Base-by-base conservation (phyloP, 139 green algal species). In the Nannochloris sp. region DNA sequence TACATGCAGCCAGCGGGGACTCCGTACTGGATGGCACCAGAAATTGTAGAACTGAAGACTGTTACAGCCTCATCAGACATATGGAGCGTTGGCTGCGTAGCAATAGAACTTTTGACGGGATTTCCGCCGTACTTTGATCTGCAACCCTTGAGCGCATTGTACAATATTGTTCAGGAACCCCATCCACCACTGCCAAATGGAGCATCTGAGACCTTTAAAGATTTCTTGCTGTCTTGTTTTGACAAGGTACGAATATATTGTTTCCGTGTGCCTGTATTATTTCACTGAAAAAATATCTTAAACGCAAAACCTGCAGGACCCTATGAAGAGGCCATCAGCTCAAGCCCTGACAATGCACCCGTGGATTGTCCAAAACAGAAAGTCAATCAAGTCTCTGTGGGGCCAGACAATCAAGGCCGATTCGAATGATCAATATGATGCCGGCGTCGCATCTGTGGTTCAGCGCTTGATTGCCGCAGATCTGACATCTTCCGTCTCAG, bases 11-110 rank as follows among this genome's bases (percentile, higher is more conserved):
- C 66, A 11, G 92, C 92, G 16, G 92, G 92, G 19, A 94, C 91
- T 7, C 91, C 92, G 3, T 98, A 96, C 75, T 96, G 90, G 90
- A 95, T 96, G 88, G 90, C 90, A 4, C 90, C 90, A 31, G 88
- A 97, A 80, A 90, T 97, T 29, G 94, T 97, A 56, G 89, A 96
- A 78, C 89, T 97, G 85, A 91, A 86, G 5, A 79, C 84, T 44
- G 84, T 95, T 15, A 93, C 80, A 4, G 64, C 88, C 3, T 85
- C 87, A 8, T 83, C 78, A 10, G 92, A 98, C 80, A 94, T 98
- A 44, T 98, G 92, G 92, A 88, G 71, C 4, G 89, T 98, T 40
- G 92, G 87, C 44, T 98, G 90, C 79, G 79, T 97, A 19, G 83
- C 94, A 19, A 78, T 98, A 7, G 92, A 98, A 84, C 81, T 98